Conservation (phyloP, 2,329 filamentous ascomycete species). For the Polytolypa hystricis region DNA sequence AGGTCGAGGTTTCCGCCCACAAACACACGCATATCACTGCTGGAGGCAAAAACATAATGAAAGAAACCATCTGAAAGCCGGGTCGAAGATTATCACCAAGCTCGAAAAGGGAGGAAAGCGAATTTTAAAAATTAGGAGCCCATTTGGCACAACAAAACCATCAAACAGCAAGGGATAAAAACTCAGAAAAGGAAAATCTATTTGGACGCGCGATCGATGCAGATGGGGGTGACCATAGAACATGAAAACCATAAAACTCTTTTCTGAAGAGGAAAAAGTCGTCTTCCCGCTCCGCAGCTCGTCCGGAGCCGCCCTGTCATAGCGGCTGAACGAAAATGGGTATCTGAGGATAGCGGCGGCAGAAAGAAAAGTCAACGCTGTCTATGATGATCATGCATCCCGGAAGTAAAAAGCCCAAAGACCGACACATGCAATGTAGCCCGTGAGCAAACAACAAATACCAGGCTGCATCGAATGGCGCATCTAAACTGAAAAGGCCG, state of each 20-base stretch:
- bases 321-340: slow-evolving; percentile 34
- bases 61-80: too few species aligned
- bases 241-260: slow-evolving; percentile 27
- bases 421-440: slow-evolving; percentile 14
- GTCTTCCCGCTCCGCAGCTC: slow-evolving; percentile 28
- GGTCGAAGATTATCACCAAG: too few species aligned
- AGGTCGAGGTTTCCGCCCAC: too few species aligned
- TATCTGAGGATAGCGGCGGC: slow-evolving; percentile 38
- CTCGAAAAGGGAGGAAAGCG: too few species aligned
- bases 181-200: slow-evolving; percentile 26
- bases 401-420: slow-evolving; percentile 18
- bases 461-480: slow-evolving; percentile 29
- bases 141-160: slow-evolving; percentile 14
- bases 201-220: slow-evolving; percentile 30
- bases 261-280: slow-evolving; percentile 27
- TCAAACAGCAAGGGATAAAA: slow-evolving; percentile 32
- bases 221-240: slow-evolving; percentile 29
- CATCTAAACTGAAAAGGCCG: slow-evolving; percentile 23
- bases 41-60: too few species aligned
- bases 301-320: slow-evolving; percentile 24
- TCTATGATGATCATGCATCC: slow-evolving; percentile 36
- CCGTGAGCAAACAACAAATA: slow-evolving; percentile 20
- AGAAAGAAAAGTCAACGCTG: slow-evolving; percentile 38
- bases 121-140: too few species aligned
- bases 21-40: too few species aligned